Evolutionary conservation across 2,329 filamentous ascomycete genomes (phyloP).

Genomic region (Fusarium metavorans): DNA sequence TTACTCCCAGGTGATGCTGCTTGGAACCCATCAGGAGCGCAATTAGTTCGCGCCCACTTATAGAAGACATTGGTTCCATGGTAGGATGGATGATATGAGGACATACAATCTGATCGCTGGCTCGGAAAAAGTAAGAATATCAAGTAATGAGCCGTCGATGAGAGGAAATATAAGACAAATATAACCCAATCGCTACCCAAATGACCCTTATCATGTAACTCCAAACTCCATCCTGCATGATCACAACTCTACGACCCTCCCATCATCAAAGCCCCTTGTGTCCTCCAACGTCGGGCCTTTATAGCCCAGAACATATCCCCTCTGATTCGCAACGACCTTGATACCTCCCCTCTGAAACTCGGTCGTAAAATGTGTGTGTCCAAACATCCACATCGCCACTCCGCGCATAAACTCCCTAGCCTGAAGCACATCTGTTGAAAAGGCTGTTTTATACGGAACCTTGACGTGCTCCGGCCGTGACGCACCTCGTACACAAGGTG

Average conservation of each 20-base stretch:
- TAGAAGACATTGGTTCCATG: too few relatives aligned
- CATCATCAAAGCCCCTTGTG: slow-evolving; percentile 40
- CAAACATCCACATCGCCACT: slow-evolving; percentile 57
- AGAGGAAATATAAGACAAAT: not conserved
- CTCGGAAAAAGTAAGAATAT: too few relatives aligned
- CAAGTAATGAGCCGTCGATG: too few relatives aligned
- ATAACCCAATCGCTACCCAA: not conserved
- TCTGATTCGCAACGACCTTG: slow-evolving; percentile 58
- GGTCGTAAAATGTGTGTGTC: slow-evolving; percentile 61
- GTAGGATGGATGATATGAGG: too few relatives aligned
- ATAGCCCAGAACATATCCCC: slow-evolving; percentile 54
- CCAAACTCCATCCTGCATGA: not conserved
- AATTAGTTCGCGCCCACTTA: too few relatives aligned
- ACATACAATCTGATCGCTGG: too few relatives aligned
- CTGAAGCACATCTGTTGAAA: slow-evolving; percentile 61
- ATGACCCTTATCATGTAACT: not conserved
- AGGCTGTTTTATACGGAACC: slow-evolving; percentile 62
- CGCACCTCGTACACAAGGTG: slow-evolving; percentile 62
- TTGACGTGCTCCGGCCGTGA: slow-evolving; percentile 61
- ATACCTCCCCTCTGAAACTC: slow-evolving; percentile 49
- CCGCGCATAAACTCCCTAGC: slow-evolving; percentile 49
- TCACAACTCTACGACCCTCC: slow-evolving; percentile 38
- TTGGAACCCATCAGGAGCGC: too few relatives aligned
- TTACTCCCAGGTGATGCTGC: too few relatives aligned
- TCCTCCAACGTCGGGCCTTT: slow-evolving; percentile 40